Conservation (phyloP, 2,329 filamentous ascomycete genomes). For the Colletotrichum lentis region DNA sequence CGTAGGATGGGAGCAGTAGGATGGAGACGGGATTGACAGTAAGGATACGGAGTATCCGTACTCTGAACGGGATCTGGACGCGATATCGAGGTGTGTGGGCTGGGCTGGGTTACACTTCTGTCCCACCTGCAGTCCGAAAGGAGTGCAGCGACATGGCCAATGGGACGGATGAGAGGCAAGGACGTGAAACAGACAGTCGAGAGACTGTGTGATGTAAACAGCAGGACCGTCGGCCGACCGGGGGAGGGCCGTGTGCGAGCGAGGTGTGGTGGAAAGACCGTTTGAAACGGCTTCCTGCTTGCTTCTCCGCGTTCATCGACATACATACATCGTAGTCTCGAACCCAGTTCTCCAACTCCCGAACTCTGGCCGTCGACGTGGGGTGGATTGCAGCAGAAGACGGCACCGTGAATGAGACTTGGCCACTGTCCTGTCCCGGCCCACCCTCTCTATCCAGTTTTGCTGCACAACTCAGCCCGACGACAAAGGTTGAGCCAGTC, state of each 20-base stretch:
- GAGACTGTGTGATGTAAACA: conserved; percentile 25
- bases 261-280: neutral
- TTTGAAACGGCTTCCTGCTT: neutral
- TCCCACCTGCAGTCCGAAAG: conserved; percentile 37
- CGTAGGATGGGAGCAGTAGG: neutral
- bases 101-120: conserved; percentile 18
- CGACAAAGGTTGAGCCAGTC: neutral
- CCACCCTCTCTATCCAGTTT: too few relatives aligned
- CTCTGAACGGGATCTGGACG: conserved; percentile 17
- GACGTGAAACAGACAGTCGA: conserved; percentile 39
- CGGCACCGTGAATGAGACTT: neutral
- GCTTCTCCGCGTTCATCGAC: neutral
- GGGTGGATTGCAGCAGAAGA: neutral
- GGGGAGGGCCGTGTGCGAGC: neutral
- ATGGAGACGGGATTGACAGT: conserved; percentile 29
- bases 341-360: neutral
- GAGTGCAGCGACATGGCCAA: conserved; percentile 37
- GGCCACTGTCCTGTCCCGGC: conserved; percentile 13
- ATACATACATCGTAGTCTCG: too few relatives aligned
- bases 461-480: too few relatives aligned
- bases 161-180: conserved; percentile 18
- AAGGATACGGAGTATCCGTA: conserved; percentile 13
- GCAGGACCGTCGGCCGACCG: neutral
- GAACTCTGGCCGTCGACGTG: neutral
- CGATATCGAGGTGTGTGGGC: conserved; percentile 12